Evolutionary conservation across 1,284 basidiomycete species (phyloP), one percentile per base, ranked within the genome.

Genomic region (Apiotrichum laibachii): DNA sequence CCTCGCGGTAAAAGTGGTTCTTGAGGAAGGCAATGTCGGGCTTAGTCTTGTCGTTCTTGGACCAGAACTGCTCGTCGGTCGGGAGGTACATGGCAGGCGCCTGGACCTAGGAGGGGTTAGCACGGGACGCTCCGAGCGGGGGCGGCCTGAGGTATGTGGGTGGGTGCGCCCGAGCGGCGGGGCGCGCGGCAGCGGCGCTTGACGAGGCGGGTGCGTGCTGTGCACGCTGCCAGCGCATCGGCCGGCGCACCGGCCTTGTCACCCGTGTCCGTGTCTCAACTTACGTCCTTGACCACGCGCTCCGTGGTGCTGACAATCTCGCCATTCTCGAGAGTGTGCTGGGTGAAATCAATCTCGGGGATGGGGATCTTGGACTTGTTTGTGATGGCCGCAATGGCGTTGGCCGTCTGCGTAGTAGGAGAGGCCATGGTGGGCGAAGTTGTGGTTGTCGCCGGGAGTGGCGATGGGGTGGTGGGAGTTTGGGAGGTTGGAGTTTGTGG

Each of bases 1-100:
- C 95, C 78, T 98, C 95, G 56, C 94, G 87, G 78, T 98, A 98
- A 75, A 99, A 97, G 80, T 99, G 95, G 72, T 98, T 98, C 83
- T 99, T 99, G 64, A 99, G 83, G 79, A 95, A 99, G 37, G 91
- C 92, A 70, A 98, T 84, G 79, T 98, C 90, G n/a, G 92, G 92
- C 76, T 93, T 94, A 40, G 86, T 83, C 50, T 85, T 85, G 79
- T 93, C 89, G 66, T 86, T 85, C 64, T 85, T 85, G 60, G 88
- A 88, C 80, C 87, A 95, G 84, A 98, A 97, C 77, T 99, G 92
- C 63, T 90, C 90, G 70, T 91, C 87, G 4, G 92, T 93, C 0
- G 95, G 95, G 57, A 88, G 84, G 65, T 83, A 84, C 87, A 96
- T 94, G 55, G 95, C 95, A 22, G 92, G 92, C 22, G 92, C 91